Conservation (phyloP, 306 rosid genomes). For the Inga laurina region DNA sequence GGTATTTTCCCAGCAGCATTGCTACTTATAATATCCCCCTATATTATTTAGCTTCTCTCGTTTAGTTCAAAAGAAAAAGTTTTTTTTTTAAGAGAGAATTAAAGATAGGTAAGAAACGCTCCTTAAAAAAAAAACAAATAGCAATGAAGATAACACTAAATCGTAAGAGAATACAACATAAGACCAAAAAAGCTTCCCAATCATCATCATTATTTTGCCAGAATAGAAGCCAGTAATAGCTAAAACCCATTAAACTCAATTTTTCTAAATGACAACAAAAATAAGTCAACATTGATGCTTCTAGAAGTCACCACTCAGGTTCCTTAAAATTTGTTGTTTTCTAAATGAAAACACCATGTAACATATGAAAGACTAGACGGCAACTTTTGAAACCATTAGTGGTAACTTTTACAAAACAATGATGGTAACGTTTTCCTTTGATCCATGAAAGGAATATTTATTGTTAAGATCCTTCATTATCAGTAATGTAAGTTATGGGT, state of each 20-base stretch:
- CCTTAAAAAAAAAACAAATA: not conserved
- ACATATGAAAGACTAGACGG: not conserved
- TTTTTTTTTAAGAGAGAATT: not conserved
- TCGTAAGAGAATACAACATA: not conserved
- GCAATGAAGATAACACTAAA: not conserved
- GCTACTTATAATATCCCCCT: not conserved
- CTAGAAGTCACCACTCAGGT: not conserved
- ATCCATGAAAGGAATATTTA: not conserved
- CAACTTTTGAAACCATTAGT: not conserved
- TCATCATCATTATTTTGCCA: not conserved
- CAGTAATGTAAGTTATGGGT: not conserved
- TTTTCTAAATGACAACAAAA: not conserved
- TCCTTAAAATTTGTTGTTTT: not conserved
- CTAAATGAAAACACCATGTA: not conserved
- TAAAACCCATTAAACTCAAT: not conserved
- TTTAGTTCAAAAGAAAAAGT: not conserved
- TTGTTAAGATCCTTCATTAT: not conserved
- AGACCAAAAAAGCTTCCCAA: not conserved
- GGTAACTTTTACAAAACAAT: not conserved
- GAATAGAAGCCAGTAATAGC: not conserved
- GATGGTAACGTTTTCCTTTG: not conserved
- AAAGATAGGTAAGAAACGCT: not conserved
- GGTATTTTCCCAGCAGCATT: not conserved
- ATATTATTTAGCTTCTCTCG: not conserved
- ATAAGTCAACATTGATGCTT: not conserved